phyloP scores from a whole-genome alignment of 257 asterid genomes.

The Nemophila menziesii region DNA sequence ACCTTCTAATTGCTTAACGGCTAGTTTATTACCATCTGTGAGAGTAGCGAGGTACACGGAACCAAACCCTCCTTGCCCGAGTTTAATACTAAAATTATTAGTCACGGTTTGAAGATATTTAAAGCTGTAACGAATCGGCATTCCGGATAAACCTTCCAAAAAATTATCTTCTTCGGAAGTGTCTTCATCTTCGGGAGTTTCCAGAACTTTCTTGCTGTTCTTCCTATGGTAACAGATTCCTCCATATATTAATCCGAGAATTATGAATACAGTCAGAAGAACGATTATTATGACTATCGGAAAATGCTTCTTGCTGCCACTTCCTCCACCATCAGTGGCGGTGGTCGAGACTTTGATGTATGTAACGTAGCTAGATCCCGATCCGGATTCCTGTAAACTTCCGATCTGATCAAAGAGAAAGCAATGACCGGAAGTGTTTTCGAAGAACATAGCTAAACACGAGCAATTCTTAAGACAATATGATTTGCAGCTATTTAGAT shows the following conservation, averaged over 20 bases:
- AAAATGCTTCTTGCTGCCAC: conserved; percentile 19
- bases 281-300: conserved; percentile 40
- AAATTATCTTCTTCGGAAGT: neutral
- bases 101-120: neutral
- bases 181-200: conserved; percentile 22
- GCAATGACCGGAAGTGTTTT: conserved; percentile 50
- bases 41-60: neutral
- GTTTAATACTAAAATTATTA: neutral
- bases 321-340: conserved; percentile 14
- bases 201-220: conserved; percentile 37
- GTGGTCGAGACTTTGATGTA: conserved; percentile 32
- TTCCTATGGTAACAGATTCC: conserved; percentile 28
- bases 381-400: conserved; percentile 29
- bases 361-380: conserved; percentile 24
- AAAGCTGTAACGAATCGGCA: neutral
- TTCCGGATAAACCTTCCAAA: neutral
- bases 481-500: conserved; percentile 57
- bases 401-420: conserved; percentile 61
- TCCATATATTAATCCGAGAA: conserved; percentile 31
- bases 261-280: conserved; percentile 30
- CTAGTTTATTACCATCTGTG: neutral
- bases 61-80: neutral
- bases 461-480: conserved; percentile 59
- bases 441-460: conserved; percentile 64
- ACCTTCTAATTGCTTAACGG: neutral